These are phyloP conservation scores for Maudiozyma serrabonitensis DNA, from an alignment of 805 yeast genomes.

Conservation along the genomic window DNA sequence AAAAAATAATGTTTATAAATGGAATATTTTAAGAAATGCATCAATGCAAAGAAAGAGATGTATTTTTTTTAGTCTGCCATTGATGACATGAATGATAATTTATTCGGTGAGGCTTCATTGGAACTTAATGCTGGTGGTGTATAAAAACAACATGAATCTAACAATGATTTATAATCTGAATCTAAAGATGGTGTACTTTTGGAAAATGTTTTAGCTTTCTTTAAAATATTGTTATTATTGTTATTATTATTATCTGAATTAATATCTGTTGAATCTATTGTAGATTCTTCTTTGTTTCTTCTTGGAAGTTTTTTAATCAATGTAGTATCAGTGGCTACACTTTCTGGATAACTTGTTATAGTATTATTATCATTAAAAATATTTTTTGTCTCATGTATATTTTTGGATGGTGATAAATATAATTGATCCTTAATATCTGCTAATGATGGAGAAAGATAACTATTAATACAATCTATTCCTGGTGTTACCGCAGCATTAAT, in stretches of 20 bases:
- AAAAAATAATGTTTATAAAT: not conserved
- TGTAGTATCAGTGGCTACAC: slow-evolving; percentile 15
- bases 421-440: not conserved
- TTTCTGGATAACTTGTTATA: slow-evolving; percentile 1
- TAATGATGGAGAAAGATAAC: not conserved
- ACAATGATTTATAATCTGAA: slow-evolving; percentile 20
- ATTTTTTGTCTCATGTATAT: not conserved
- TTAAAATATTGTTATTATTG: not conserved
- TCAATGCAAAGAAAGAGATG: not conserved
- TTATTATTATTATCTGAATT: not conserved
- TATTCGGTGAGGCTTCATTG: not conserved
- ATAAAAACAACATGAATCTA: slow-evolving; percentile 23
- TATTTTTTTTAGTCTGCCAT: not conserved
- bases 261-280: not conserved
- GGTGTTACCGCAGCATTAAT: not conserved
- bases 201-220: slow-evolving; percentile 4
- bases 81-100: not conserved
- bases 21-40: not conserved
- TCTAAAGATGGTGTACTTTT: slow-evolving; percentile 5
- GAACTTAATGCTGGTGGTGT: slow-evolving; percentile 5
- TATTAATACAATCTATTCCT: not conserved
- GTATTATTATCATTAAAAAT: not conserved
- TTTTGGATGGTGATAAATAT: not conserved
- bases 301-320: slow-evolving; percentile 5
- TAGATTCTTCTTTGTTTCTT: not conserved